A percentile compares a stretch with the other conserved stretches of the same genome.
phyloP scores from a whole-genome alignment of 345 rosid species.

The Citrus australasica region DNA sequence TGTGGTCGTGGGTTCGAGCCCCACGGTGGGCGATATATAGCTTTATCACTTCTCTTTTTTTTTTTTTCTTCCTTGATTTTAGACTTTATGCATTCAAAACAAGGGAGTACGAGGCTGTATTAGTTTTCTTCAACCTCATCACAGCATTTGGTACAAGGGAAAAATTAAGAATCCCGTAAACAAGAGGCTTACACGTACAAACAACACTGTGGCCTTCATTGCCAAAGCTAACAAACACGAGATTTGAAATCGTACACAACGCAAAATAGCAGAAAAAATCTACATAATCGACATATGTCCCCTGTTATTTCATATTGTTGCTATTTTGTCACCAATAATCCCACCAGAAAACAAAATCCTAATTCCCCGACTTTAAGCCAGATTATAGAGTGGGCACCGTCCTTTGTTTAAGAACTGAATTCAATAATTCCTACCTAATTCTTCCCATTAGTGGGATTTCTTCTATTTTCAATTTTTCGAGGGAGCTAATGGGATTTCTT shows the following conservation, averaged over 20 bases:
- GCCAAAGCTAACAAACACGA: neutral
- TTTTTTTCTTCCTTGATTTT: neutral
- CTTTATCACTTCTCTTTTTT: rapidly evolving
- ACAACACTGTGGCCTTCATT: neutral
- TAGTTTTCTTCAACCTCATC: neutral
- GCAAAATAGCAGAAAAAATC: neutral
- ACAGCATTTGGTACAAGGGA: neutral
- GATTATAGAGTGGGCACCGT: neutral
- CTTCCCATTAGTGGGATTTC: neutral
- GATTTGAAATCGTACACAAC: neutral
- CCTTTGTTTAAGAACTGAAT: neutral
- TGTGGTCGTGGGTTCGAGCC: constrained; percentile 54
- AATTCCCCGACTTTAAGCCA: neutral
- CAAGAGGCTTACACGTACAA: neutral
- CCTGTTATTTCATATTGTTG: neutral
- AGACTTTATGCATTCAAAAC: neutral
- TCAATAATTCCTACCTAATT: neutral
- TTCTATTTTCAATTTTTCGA: neutral
- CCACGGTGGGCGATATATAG: constrained; percentile 35
- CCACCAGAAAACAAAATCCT: neutral
- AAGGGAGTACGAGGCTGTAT: too few relatives aligned
- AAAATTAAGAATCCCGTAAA: too few relatives aligned
- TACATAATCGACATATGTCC: neutral
- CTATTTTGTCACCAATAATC: neutral
- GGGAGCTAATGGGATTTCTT: neutral